Evolutionary conservation across 2,329 filamentous ascomycete genomes (phyloP), one percentile per base, ranked within the genome.

Genomic region (Exophiala oligosperma): DNA sequence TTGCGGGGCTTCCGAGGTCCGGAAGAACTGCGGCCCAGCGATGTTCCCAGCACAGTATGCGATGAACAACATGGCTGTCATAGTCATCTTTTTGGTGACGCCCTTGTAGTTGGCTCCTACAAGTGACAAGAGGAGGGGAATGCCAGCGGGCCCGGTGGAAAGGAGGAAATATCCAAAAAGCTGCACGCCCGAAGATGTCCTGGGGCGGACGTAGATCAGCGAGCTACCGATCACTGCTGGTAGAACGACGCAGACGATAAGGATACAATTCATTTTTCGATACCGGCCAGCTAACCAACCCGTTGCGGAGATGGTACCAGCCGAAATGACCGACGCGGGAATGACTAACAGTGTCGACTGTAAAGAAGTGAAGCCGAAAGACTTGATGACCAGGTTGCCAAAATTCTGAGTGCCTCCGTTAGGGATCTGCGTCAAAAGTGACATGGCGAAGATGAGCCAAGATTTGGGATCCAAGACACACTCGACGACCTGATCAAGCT

Each of bases 91-190:
- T 71, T 78, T 82, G 29, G 76, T 82, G 12, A 81, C 78, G 4
- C 80, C 80, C 1, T 76, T 81, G 48, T 78, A 74, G 40, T 81
- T 79, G 40, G 71, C 71, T 2, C 76, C 70, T 0, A 81, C 70
- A 0, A 78, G 73, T 54, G 77, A 73, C 37, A 77, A 66, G 23
- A 61, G 64, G 4, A 66, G 4, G 49, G 57, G 28, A 60, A 60
- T 9, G 58, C 74, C 0, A 94, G 94, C 1, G 26, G 26, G 26
- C 4, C 26, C 26, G 26, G 80, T 78, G 0, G 79, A 78, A 2
- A 85, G 73, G 8, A 84, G 69, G 65, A 85, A 85, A 69, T 85
- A 85, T 2, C 80, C 82, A 32, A 85, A 77, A 0, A 85, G 75
- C 59, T 82, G 79, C 1, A 77, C 75, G 6, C 76, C 74, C 11